Evolutionary conservation across 352 stramenopile genomes (phyloP), one percentile per base, ranked within the genome.

Genomic region (Phytophthora litchii): DNA sequence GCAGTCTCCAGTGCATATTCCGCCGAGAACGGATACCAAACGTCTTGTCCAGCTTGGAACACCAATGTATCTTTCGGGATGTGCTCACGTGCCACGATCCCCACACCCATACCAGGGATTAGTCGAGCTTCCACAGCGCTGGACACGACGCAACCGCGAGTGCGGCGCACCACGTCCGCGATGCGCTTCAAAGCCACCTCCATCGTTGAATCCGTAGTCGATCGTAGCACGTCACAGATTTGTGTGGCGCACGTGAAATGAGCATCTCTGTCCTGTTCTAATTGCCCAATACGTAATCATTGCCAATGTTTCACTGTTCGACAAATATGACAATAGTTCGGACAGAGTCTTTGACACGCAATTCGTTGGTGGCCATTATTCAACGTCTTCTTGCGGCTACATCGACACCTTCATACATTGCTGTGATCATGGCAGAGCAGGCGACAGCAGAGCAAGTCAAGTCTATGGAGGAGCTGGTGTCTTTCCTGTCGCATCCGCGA

Each of bases 401-500:
- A 44, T 27, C 37, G 37, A 48, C 8, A 1, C 10, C 17, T 49
- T 36, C 20, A 46, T 40, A 54, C 20, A 46, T 46, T 52, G 29
- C 29, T 12, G 29, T 27, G 48, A 57, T 13, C 35, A 86, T 84
- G 77, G 61, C 70, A 56, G 72, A 76, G 47, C 57, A 74, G 47
- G 56, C 70, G 21, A 78, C 52, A 44, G 77, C 76, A 57, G 73
- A 71, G 45, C 76, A 87, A 41, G 64, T 75, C 50, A 88, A 89
- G 69, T 92, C 82, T 36, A 71, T 95, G 64, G 80, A 92, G 67
- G 86, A 95, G 34, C 72, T 95, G 32, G 86, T 94, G 50, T 78
- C 72, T 1, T 95, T 95, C 71, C 67, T 95, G 44, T 85, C 83
- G 51, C 83, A 91, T 55, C 79, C 80, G 51, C 84, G 86, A n/a